Conservation (phyloP, 75 land plant species). For the Cunninghamia lanceolata region DNA sequence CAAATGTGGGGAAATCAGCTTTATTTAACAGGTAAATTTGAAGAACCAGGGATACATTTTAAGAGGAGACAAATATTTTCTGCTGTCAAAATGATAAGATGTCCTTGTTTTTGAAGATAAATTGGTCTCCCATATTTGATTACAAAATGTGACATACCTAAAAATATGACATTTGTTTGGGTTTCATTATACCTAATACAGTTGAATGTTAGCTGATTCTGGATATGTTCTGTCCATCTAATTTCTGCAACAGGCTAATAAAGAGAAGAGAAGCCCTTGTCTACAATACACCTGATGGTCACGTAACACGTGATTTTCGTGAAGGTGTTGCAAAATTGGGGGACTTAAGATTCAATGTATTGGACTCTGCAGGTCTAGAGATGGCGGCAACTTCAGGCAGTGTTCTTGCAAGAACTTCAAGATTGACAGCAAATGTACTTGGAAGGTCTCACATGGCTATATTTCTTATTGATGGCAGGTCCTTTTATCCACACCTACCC, state of each 20-base stretch:
- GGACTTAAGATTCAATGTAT: constrained; percentile 77
- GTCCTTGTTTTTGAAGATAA: background rate
- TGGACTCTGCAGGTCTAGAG: constrained; percentile 96
- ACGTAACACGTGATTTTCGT: constrained; percentile 91
- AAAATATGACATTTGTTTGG: background rate
- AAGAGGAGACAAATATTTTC: background rate
- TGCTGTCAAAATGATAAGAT: background rate
- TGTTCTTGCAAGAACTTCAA: constrained; percentile 84
- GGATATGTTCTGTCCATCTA: background rate
- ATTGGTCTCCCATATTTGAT: background rate
- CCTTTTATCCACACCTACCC: background rate
- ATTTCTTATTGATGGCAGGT: constrained; percentile 96
- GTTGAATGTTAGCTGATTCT: constrained; percentile 2
- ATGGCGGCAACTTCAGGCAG: constrained; percentile 67
- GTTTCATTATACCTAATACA: background rate
- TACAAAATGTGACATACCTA: background rate
- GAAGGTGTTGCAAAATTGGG: constrained; percentile 98
- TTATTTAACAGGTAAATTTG: constrained; percentile 80
- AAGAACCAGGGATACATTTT: background rate
- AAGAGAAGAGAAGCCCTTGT: constrained; percentile 96
- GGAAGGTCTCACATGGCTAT: constrained; percentile 74
- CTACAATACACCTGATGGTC: constrained; percentile 92
- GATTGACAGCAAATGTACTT: constrained; percentile 69
- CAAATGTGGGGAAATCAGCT: constrained; percentile 98
- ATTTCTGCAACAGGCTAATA: constrained; percentile 58